Evolutionary conservation across 768 basidiomycete genomes (phyloP).

Genomic region (Boletus pseudo-olivaceus): DNA sequence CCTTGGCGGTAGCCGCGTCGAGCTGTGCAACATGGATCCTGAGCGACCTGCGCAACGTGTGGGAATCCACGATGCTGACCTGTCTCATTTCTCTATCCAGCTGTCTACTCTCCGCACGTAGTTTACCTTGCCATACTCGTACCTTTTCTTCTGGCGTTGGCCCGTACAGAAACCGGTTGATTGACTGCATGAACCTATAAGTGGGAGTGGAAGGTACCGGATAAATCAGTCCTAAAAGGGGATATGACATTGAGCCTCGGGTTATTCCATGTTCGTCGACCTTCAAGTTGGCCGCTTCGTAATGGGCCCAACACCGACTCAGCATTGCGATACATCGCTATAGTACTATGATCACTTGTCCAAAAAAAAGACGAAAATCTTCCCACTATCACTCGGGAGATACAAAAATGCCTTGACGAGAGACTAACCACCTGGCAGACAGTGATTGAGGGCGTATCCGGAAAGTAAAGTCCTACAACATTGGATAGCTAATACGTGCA

Average conservation of each 20-base stretch:
- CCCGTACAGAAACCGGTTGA: constrained; percentile 94
- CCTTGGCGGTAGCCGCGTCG: constrained; percentile 78
- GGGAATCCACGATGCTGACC: constrained; percentile 48
- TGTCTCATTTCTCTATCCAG: constrained; percentile 95
- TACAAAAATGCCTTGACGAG: background rate
- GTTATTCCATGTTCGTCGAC: constrained; percentile 9
- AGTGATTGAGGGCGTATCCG: background rate
- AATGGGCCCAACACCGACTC: background rate
- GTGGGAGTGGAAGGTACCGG: background rate
- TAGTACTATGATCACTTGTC: too few relatives aligned
- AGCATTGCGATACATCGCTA: too few relatives aligned
- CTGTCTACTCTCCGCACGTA: constrained; percentile 76
- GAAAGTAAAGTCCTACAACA: background rate
- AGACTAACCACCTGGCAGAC: too few relatives aligned
- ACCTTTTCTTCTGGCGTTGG: constrained; percentile 95
- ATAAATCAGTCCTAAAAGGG: constrained; percentile 16
- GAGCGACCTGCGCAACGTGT: constrained; percentile 11
- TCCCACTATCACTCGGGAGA: background rate
- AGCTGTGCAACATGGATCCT: constrained; percentile 47
- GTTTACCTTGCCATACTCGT: constrained; percentile 84
- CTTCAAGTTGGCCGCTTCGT: background rate
- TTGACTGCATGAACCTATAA: constrained; percentile 60
- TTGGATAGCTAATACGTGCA: constrained; percentile 8
- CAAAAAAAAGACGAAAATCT: background rate
- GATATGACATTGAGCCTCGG: background rate